phyloP scores from a whole-genome alignment of 2,329 filamentous ascomycete genomes.

The Aspergillus udagawae region DNA sequence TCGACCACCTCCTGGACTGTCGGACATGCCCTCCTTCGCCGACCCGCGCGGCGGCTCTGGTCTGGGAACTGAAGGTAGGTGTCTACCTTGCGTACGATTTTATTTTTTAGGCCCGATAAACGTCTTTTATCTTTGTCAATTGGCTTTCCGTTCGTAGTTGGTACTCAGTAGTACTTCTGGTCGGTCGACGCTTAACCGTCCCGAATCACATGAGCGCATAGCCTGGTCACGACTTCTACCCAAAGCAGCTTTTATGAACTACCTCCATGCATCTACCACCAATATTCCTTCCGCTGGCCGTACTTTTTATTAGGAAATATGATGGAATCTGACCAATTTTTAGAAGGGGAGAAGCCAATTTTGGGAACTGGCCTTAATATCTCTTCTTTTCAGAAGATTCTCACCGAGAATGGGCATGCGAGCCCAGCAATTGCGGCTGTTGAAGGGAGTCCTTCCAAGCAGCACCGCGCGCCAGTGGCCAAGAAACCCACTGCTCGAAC shows the following conservation, averaged over 20 bases:
- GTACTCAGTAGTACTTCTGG: neutral
- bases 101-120: slow-evolving; percentile 2
- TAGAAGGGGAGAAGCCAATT: slow-evolving; percentile 24
- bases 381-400: slow-evolving; percentile 19
- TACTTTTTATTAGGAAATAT: slow-evolving; percentile 1
- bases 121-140: slow-evolving; percentile 3
- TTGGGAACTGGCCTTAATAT: slow-evolving; percentile 25
- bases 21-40: slow-evolving; percentile 28
- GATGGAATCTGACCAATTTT: slow-evolving; percentile 25
- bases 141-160: neutral
- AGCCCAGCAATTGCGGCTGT: slow-evolving; percentile 12
- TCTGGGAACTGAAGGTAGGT: slow-evolving; percentile 29
- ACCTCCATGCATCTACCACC: neutral
- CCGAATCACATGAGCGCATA: neutral
- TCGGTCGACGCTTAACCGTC: neutral
- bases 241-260: neutral
- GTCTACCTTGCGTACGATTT: slow-evolving; percentile 3
- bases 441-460: slow-evolving; percentile 23
- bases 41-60: slow-evolving; percentile 20
- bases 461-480: slow-evolving; percentile 24
- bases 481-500: slow-evolving; percentile 27
- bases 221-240: neutral
- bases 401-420: slow-evolving; percentile 18
- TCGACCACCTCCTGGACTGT: neutral
- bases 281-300: slow-evolving; percentile 1